A percentile compares a stretch with the other conserved stretches of the same genome.
Conservation (phyloP, 768 basidiomycete species). For the Pleurotus citrinopileatus region DNA sequence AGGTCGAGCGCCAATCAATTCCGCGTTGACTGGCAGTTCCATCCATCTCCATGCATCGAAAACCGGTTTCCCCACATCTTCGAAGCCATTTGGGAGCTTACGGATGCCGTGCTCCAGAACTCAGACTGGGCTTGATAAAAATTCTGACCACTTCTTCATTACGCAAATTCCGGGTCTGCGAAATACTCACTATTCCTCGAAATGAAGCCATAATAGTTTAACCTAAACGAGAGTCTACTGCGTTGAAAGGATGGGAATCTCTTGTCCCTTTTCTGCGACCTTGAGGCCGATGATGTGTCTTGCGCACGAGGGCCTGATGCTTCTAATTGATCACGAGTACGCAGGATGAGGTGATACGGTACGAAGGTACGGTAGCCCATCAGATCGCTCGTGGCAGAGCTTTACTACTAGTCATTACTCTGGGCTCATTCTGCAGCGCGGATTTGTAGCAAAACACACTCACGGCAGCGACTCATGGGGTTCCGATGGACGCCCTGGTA, state of each 20-base stretch:
- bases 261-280: neutral
- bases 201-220: too few relatives aligned
- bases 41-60: too few relatives aligned
- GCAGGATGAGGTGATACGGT: neutral
- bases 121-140: too few relatives aligned
- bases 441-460: neutral
- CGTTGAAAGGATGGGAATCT: neutral
- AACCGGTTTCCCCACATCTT: too few relatives aligned
- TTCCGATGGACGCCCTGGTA: too few relatives aligned
- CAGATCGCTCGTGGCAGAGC: neutral
- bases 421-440: neutral
- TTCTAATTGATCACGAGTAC: slow-evolving; percentile 5
- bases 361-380: neutral
- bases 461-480: neutral
- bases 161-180: too few relatives aligned
- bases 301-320: neutral
- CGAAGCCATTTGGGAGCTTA: too few relatives aligned
- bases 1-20: too few relatives aligned
- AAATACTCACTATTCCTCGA: too few relatives aligned
- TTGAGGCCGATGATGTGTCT: neutral
- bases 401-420: neutral
- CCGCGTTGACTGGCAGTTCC: too few relatives aligned
- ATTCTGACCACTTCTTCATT: too few relatives aligned
- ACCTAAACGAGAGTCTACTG: neutral
- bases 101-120: too few relatives aligned